A percentile compares a stretch with the other conserved stretches of the same genome.
These are phyloP conservation scores for Sordariomycetes sp. DNA, from an alignment of 2,329 filamentous ascomycete genomes.

Conservation along the genomic window DNA sequence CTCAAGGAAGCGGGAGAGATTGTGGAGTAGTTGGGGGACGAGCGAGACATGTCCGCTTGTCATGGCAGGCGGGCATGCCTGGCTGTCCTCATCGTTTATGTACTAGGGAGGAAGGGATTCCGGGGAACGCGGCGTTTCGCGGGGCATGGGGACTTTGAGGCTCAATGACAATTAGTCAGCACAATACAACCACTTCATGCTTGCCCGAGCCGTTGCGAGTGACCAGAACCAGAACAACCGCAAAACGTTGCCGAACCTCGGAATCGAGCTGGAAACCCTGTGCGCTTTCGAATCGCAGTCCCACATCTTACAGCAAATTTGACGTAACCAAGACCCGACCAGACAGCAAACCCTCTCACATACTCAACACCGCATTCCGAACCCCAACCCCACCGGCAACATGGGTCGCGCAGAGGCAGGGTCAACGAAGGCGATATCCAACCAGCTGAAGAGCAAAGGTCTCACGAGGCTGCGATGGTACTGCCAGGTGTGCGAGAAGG, in stretches of 20 bases:
- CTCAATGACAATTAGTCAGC: too few relatives aligned
- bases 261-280: too few relatives aligned
- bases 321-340: neutral
- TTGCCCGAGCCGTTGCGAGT: too few relatives aligned
- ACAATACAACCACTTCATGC: too few relatives aligned
- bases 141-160: too few relatives aligned
- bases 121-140: too few relatives aligned
- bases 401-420: constrained; percentile 94
- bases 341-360: neutral
- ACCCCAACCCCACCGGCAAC: constrained; percentile 20
- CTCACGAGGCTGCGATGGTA: constrained; percentile 82
- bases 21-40: neutral
- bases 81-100: too few relatives aligned
- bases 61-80: neutral
- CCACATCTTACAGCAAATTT: too few relatives aligned
- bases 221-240: too few relatives aligned
- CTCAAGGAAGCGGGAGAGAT: neutral
- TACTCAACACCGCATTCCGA: neutral
- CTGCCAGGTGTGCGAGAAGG: constrained; percentile 64
- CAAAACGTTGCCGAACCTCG: too few relatives aligned
- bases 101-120: too few relatives aligned
- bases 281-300: too few relatives aligned
- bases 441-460: constrained; percentile 78
- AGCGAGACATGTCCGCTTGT: neutral
- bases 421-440: constrained; percentile 79